These are phyloP conservation scores for Flaveria trinervia DNA, from an alignment of 129 eudicot species.

Conservation along the genomic window DNA sequence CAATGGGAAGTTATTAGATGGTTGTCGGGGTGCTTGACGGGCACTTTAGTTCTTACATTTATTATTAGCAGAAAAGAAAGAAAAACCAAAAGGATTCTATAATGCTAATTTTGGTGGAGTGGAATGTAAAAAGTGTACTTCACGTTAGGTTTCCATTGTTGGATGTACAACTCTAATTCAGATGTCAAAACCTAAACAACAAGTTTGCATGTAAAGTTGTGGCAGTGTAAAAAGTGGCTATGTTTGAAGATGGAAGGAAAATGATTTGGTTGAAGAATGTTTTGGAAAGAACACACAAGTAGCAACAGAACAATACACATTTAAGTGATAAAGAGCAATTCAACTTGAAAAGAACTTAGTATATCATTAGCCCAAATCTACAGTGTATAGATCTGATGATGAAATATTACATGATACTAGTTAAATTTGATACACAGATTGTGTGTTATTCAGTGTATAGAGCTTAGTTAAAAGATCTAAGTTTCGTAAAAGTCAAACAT, in stretches of 20 bases:
- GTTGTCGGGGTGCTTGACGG: neutral
- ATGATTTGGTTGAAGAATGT: neutral
- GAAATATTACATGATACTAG: neutral
- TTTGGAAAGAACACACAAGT: slow-evolving; percentile 13
- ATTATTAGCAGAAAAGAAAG: neutral
- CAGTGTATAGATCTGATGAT: neutral
- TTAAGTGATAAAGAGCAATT: neutral
- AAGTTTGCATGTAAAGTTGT: neutral
- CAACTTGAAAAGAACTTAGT: neutral
- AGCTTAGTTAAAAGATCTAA: neutral
- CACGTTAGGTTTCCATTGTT: neutral
- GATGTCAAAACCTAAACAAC: neutral
- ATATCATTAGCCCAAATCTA: neutral
- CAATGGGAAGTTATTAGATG: neutral
- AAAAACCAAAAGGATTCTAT: neutral
- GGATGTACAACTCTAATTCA: neutral
- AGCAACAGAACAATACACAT: neutral
- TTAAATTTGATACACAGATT: neutral
- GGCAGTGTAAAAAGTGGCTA: neutral
- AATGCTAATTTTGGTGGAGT: neutral
- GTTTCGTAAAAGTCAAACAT: too few relatives aligned
- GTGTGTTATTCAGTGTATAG: neutral
- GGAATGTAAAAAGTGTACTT: neutral
- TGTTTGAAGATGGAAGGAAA: neutral
- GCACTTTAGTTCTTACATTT: neutral